Base-by-base conservation (phyloP, 805 yeast genomes). In the Debaryomyces tyrocola region DNA sequence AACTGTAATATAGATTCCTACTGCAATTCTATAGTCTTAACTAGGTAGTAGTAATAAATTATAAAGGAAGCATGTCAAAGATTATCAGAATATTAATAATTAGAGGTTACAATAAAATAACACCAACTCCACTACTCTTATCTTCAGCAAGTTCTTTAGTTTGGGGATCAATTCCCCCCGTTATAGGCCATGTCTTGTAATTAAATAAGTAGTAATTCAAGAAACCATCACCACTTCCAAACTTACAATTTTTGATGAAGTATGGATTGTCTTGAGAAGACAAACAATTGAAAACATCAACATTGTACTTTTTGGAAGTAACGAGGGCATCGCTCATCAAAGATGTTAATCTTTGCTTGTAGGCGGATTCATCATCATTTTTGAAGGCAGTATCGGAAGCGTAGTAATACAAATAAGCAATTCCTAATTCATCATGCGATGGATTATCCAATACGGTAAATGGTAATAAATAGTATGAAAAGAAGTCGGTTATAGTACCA, bases 201-300 rank as follows among this genome's bases (percentile, higher is more conserved):
- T 94, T 94, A 78, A 94, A 94, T 53, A 94, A 70, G 63, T 94
- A 94, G 67, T 87, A 94, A 67, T 94, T 87, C 60, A 94, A 77
- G 60, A 80, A 79, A 0, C 99, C 99, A 64, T 92, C 98, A 37
- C 99, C 99, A 41, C 82, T 80, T 29, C 97, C 96, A 64, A 94
- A 94, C 63, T 89, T 88, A 67, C 87, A 77, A 34, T 87, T 83
- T 20, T 88, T 85, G 53, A 94, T 73, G 69, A 94, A 90, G 49
- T 87, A 69, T 12, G 90, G 77, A 64, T 94, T 94, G 62, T 94
- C 99, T 69, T 90, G 96, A 9, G 90, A 77, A 0, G 97, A 83
- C 51, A 94, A 74, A 8, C 97, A 96, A 63, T 94, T 94, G 77
- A 92, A 89, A 3, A 94, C 98, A 63, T 94, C 99, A 57, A 87